Percentiles rank a stretch among this genome's conserved stretches.
These are phyloP conservation scores for Medakamo hakoo DNA, from an alignment of 139 green algal species.

Conservation along the genomic window DNA sequence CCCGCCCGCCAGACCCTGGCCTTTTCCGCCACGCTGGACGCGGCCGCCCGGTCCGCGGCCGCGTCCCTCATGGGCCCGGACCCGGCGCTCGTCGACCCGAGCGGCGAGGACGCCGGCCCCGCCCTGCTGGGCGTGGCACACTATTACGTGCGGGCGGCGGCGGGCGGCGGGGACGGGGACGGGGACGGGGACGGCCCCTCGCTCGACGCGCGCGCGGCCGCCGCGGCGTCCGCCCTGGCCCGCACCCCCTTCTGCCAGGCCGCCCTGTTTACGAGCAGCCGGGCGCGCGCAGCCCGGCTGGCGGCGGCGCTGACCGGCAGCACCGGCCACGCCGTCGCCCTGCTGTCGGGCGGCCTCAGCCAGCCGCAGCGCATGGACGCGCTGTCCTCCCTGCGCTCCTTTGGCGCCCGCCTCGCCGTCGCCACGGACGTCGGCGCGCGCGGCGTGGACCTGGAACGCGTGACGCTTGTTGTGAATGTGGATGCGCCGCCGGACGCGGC, in stretches of 20 bases:
- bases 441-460: slow-evolving; percentile 61
- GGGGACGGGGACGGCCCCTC: neutral
- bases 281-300: slow-evolving; percentile 39
- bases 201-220: slow-evolving; percentile 21
- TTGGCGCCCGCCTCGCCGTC: slow-evolving; percentile 46
- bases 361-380: slow-evolving; percentile 39
- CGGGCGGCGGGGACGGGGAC: neutral
- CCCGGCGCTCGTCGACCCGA: neutral
- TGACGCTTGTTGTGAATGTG: slow-evolving; percentile 66
- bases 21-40: slow-evolving; percentile 47
- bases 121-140: slow-evolving; percentile 42
- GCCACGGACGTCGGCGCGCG: slow-evolving; percentile 62
- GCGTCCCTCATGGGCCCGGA: neutral
- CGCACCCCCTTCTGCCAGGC: slow-evolving; percentile 49
- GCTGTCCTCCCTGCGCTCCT: slow-evolving; percentile 39
- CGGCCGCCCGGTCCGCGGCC: neutral
- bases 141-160: slow-evolving; percentile 32
- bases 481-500: slow-evolving; percentile 39
- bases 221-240: slow-evolving; percentile 17
- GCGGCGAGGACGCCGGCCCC: neutral
- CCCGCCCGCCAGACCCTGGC: slow-evolving; percentile 55
- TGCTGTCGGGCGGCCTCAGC: slow-evolving; percentile 32
- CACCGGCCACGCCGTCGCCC: slow-evolving; percentile 37
- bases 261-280: slow-evolving; percentile 57
- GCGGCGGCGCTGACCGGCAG: slow-evolving; percentile 22